phyloP scores from a whole-genome alignment of 768 basidiomycete genomes.

The Phallus indusiatus region DNA sequence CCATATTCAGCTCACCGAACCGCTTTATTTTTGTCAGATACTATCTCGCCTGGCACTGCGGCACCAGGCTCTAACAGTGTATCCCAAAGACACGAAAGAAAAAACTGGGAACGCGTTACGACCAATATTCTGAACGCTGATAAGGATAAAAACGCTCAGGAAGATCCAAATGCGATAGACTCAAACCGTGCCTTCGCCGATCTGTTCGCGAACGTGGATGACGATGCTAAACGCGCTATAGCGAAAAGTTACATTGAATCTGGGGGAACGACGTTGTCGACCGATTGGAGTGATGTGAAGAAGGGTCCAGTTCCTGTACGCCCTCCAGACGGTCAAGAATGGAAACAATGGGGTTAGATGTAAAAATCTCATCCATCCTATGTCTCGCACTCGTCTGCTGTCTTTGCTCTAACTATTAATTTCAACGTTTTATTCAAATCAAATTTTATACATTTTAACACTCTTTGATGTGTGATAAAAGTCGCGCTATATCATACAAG shows the following conservation, averaged over 20 bases:
- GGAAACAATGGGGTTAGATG: slow-evolving; percentile 58
- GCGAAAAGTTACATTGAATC: slow-evolving; percentile 96
- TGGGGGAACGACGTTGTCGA: slow-evolving; percentile 91
- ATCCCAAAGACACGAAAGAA: slow-evolving; percentile 29
- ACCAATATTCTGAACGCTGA: slow-evolving; percentile 55
- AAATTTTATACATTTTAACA: too few species aligned
- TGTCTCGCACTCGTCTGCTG: too few species aligned
- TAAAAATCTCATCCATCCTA: too few species aligned
- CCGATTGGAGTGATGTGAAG: slow-evolving; percentile 87
- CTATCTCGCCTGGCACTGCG: background rate
- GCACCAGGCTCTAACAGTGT: slow-evolving; percentile 12
- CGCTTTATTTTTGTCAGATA: background rate
- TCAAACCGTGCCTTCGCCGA: slow-evolving; percentile 91
- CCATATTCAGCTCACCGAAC: background rate
- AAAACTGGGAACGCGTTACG: slow-evolving; percentile 90
- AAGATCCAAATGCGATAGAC: slow-evolving; percentile 87
- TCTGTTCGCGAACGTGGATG: slow-evolving; percentile 84
- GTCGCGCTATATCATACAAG: too few species aligned
- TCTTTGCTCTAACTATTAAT: too few species aligned
- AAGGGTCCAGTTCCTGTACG: slow-evolving; percentile 64
- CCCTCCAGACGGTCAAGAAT: slow-evolving; percentile 78
- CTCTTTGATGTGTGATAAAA: too few species aligned
- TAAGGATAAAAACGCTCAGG: slow-evolving; percentile 56
- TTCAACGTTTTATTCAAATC: too few species aligned
- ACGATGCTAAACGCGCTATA: slow-evolving; percentile 90